Percentiles rank a stretch among this genome's conserved stretches.
These are phyloP conservation scores for Lotmaria passim DNA, from an alignment of 208 protist species.

Conservation along the genomic window DNA sequence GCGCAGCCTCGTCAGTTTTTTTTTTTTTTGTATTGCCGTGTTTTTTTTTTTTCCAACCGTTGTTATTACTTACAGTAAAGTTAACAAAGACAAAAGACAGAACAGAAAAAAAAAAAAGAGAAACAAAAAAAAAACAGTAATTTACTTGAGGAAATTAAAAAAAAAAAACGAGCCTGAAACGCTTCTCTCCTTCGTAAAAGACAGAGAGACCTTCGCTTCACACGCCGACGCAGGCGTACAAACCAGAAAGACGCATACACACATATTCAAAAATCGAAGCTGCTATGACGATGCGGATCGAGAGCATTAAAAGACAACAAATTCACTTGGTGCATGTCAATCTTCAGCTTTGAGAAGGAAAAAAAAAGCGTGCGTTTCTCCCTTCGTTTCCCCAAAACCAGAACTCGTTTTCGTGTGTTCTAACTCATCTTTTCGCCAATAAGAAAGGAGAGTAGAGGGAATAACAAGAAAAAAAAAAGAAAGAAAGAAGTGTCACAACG, in stretches of 20 bases:
- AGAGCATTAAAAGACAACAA: too few relatives aligned
- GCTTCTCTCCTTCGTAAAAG: too few relatives aligned
- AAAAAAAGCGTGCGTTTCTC: too few relatives aligned
- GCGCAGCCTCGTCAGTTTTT: not conserved
- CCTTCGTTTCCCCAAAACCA: too few relatives aligned
- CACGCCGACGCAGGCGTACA: not conserved
- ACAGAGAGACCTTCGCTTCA: too few relatives aligned
- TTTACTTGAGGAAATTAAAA: not conserved
- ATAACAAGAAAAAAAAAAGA: slow-evolving; percentile 11
- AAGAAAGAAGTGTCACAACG: not conserved
- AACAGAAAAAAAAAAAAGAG: slow-evolving; percentile 22
- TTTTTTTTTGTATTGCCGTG: not conserved
- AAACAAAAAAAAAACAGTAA: slow-evolving; percentile 8
- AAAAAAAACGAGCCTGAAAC: slow-evolving; percentile 23
- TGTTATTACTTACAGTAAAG: slow-evolving; percentile 10
- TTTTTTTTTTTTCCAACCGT: not conserved
- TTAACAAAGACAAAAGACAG: slow-evolving; percentile 14
- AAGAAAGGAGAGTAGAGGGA: slow-evolving; percentile 12
- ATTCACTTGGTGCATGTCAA: too few relatives aligned
- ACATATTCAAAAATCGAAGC: too few relatives aligned
- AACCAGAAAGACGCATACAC: not conserved
- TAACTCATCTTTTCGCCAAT: too few relatives aligned
- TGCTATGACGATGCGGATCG: too few relatives aligned
- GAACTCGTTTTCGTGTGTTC: too few relatives aligned
- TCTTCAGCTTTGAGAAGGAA: too few relatives aligned